Base-by-base conservation (phyloP, 2,329 filamentous ascomycete genomes). In the Colletotrichum kahawae region DNA sequence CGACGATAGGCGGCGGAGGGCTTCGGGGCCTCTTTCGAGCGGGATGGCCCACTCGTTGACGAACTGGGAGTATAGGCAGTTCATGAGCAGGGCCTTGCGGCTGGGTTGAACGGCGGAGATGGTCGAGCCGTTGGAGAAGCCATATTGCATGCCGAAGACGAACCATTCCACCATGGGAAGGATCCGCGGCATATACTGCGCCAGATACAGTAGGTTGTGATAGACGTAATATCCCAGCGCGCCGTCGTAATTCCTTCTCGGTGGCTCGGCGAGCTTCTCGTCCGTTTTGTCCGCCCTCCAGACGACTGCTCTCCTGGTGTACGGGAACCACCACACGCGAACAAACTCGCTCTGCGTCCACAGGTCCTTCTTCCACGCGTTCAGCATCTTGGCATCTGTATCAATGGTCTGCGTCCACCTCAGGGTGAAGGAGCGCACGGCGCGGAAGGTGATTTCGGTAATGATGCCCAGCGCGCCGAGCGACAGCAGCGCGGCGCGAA, bases 41-140 rank as follows among this genome's bases (percentile, higher is more conserved):
- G 97, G 96, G 8, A 99, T 90, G 1, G 96, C 96, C 97, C 97
- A 99, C 83, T 99, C 97, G 83, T 99, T 98, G 78, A 99, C 97
- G 80, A 95, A 98, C 82, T 99, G 97, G n/a, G 94, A 96, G 87
- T 98, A 99, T 7, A 98, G 90, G 81, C 97, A 99, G 87, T 99
- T 97, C 94, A 99, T 96, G 67, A 98, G 89, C 60, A 98, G 90
- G 14, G 95, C 96, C 77, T 93, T 88, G 75, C 94, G 92, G 77
- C 94, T 94, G 27, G 93, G 92, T 84, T 98, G 94, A 21, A 98
- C 91, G 7, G 94, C 96, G n/a, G 90, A 88, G 54, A 92, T 93
- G 67, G 89, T 89, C 4, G 89, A 90, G 65, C 92, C 92, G 76
- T 95, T 91, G 38, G 88, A 88, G 88, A 98, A 98, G 67, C 96